Base-by-base conservation (phyloP, 257 asterid species). In the Penstemon barbatus region DNA sequence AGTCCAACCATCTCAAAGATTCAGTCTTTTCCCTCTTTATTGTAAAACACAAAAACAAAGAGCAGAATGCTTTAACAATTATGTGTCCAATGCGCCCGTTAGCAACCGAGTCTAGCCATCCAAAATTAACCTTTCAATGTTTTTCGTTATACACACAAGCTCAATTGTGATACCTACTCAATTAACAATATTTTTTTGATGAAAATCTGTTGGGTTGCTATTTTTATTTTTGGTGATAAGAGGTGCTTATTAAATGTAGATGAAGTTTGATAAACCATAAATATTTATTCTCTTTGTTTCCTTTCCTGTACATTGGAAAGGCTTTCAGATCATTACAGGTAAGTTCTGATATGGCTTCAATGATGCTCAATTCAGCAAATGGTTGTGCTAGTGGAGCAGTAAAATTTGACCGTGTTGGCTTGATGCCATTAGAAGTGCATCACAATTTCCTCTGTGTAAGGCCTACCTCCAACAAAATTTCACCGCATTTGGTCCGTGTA, bases 281-380 rank as follows among this genome's bases (percentile, higher is more conserved):
- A 37, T 50, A 18, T 5, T 8, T 55, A 25, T 12, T 25, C 25
- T 51, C 7, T 33, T 38, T 7, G 5, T 33, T 72, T 61, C 11
- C 33, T 44, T 9, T 42, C 36, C 61, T 33, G 42, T 57, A 7
- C 4, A 56, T 45, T 66, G 46, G 44, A 48, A 44, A 62, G 57
- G 53, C 10, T 5, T 7, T 61, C 11, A 6, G 57, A 74, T 43
- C 44, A 33, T 59, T 70, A 52, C 45, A 37, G 63, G 45, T 19
- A 5, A 45, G 71, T 37, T 69, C 46, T 55, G 52, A 25, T 42
- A 81, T 83, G 90, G 84, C 90, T 65, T 75, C 86, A 6, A 36
- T 76, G 68, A 39, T 78, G 68, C 57, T 84, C 44, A 82, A 79
- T 65, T 74, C 83, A 0, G 77, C 72, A 57, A 76, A 68, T 44